These are phyloP conservation scores for Stagonosporopsis rhizophila DNA, from an alignment of 2,329 filamentous ascomycete genomes.

Conservation along the genomic window DNA sequence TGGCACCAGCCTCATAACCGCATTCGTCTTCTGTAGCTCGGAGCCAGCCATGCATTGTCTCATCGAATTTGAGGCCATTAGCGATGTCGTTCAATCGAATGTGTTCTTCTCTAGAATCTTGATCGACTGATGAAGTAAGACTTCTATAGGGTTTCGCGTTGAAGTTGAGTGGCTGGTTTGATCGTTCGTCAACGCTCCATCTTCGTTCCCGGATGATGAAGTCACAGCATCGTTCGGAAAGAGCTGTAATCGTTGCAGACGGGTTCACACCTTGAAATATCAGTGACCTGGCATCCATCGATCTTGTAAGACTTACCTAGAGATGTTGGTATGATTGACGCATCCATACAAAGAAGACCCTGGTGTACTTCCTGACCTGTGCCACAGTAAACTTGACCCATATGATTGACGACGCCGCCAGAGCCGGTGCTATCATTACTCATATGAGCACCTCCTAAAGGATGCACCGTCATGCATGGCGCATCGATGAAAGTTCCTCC, in stretches of 20 bases:
- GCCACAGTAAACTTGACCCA: slow-evolving; percentile 66
- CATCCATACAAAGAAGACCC: slow-evolving; percentile 4
- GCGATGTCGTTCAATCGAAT: not conserved
- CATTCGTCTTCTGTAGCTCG: not conserved
- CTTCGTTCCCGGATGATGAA: slow-evolving; percentile 28
- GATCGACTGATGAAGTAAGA: not conserved
- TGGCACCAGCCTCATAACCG: not conserved
- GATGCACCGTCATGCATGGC: slow-evolving; percentile 71
- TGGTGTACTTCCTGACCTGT: slow-evolving; percentile 53
- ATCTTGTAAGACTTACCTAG: not conserved
- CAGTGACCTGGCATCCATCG: not conserved
- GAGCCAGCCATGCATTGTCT: slow-evolving; percentile 1
- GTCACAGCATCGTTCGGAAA: slow-evolving; percentile 70
- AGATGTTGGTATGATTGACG: slow-evolving; percentile 2
- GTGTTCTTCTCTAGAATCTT: not conserved
- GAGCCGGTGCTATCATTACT: slow-evolving; percentile 63
- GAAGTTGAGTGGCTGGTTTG: not conserved
- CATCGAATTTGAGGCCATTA: not conserved
- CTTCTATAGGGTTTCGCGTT: not conserved
- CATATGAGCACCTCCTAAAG: slow-evolving; percentile 71
- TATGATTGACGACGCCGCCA: slow-evolving; percentile 67
- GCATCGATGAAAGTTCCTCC: slow-evolving; percentile 67
- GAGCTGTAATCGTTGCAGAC: slow-evolving; percentile 71
- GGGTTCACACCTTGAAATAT: slow-evolving; percentile 61
- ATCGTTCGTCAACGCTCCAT: slow-evolving; percentile 52